Evolutionary conservation across 2,329 filamentous ascomycete species (phyloP).

Genomic region (Ilyonectria mors-panacis): DNA sequence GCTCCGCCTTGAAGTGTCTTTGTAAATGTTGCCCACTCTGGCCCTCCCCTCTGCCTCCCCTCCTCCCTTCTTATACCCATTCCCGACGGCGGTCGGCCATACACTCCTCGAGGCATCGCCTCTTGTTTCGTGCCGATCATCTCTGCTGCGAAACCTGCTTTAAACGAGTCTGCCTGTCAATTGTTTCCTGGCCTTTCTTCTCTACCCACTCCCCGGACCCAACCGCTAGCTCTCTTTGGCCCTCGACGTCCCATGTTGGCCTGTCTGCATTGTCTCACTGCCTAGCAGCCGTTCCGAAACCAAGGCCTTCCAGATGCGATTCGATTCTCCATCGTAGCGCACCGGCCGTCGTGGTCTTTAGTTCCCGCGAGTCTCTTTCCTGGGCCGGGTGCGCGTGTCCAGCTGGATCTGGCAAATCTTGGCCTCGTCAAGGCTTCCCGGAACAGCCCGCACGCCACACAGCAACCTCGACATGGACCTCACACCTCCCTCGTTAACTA

Average conservation of each 20-base stretch:
- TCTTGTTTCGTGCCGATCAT: conserved; percentile 17
- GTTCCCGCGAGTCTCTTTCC: conserved; percentile 27
- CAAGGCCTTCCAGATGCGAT: conserved; percentile 40
- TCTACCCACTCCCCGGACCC: conserved; percentile 42
- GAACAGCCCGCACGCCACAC: conserved; percentile 44
- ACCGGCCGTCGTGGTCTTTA: conserved; percentile 31
- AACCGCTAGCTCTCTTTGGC: conserved; percentile 28
- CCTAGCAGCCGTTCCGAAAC: conserved; percentile 11
- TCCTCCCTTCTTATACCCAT: conserved; percentile 22
- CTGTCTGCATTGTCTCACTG: conserved; percentile 24
- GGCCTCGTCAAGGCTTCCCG: conserved; percentile 46
- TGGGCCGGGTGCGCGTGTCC: conserved; percentile 23
- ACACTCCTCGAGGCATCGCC: conserved; percentile 16
- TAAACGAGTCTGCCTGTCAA: conserved; percentile 17
- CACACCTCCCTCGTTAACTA: conserved; percentile 63
- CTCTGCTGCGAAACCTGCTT: conserved; percentile 22
- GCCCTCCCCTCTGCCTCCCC: conserved; percentile 16
- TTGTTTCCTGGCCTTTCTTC: conserved; percentile 24
- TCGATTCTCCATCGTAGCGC: conserved; percentile 37
- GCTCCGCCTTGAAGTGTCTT: conserved; percentile 43
- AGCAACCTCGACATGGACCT: conserved; percentile 62
- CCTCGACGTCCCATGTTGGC: conserved; percentile 33
- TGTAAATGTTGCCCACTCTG: conserved; percentile 31
- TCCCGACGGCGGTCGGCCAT: conserved; percentile 16
- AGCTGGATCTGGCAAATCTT: conserved; percentile 44